Conservation (phyloP, 257 asterid genomes). For the Rubia yunnanensis region DNA sequence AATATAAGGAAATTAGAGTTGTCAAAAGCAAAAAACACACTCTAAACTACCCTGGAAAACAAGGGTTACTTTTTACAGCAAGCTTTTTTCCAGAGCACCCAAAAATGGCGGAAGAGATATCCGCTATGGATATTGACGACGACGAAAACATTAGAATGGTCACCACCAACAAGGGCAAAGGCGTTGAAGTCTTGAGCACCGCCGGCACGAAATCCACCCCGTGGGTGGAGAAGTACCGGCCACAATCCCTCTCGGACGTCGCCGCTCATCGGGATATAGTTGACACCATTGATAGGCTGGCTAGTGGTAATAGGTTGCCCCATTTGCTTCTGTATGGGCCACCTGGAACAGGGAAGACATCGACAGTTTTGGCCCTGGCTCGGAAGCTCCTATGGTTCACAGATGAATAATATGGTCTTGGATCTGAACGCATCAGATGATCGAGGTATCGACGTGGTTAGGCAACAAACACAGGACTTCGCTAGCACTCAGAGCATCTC, state of each 20-base stretch:
- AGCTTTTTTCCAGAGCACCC: background rate
- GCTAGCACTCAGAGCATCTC: conserved; percentile 97
- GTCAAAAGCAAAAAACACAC: background rate
- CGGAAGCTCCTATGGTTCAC: conserved; percentile 75
- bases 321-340: conserved; percentile 97
- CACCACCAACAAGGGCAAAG: conserved; percentile 47
- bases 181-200: conserved; percentile 29
- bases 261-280: conserved; percentile 97
- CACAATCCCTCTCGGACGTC: conserved; percentile 89
- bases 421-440: conserved; percentile 98
- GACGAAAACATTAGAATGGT: conserved; percentile 18
- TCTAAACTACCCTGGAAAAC: background rate
- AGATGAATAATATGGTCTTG: conserved; percentile 84
- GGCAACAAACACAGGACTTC: conserved; percentile 98
- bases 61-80: background rate
- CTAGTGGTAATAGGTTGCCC: conserved; percentile 79
- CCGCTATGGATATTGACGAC: conserved; percentile 74
- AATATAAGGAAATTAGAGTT: too few species aligned
- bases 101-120: conserved; percentile 55
- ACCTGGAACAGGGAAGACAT: conserved; percentile 98
- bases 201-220: conserved; percentile 57
- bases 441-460: conserved; percentile 93
- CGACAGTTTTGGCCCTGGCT: conserved; percentile 85
- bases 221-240: conserved; percentile 98
- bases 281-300: conserved; percentile 85